These are phyloP conservation scores for Sedum album DNA, from an alignment of 164 flowering plant genomes.

Conservation along the genomic window DNA sequence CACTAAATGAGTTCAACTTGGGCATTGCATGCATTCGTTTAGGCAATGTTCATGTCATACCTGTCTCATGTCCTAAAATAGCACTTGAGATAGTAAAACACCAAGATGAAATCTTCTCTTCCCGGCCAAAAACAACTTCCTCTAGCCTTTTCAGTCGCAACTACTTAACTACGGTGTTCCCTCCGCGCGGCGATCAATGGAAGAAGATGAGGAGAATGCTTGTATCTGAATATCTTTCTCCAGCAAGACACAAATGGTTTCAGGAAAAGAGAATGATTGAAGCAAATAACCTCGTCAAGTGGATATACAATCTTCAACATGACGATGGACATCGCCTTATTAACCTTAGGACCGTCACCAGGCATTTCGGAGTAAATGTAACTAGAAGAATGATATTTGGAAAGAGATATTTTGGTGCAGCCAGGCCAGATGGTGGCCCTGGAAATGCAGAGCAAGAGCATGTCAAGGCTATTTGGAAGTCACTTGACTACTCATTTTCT, in stretches of 20 bases:
- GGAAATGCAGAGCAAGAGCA: conserved; percentile 18
- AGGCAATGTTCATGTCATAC: conserved; percentile 18
- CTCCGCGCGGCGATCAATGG: conserved; percentile 19
- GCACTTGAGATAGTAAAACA: conserved; percentile 14
- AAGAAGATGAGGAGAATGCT: conserved; percentile 22
- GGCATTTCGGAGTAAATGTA: conserved; percentile 15
- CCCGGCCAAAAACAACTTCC: conserved; percentile 14
- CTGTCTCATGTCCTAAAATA: conserved; percentile 18
- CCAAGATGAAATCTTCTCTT: conserved; percentile 14
- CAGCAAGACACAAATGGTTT: conserved; percentile 14
- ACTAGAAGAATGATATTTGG: conserved; percentile 20
- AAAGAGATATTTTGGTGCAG: conserved; percentile 14
- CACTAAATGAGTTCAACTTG: neutral
- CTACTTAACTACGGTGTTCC: conserved; percentile 11
- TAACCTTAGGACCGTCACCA: neutral
- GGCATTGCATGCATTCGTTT: conserved; percentile 16
- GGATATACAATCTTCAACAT: neutral
- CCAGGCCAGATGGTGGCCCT: conserved; percentile 15
- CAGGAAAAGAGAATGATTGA: conserved; percentile 18
- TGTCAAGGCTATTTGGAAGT: conserved; percentile 9
- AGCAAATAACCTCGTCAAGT: conserved; percentile 18
- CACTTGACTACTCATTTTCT: conserved; percentile 9
- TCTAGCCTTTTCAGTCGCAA: neutral
- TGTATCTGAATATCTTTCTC: conserved; percentile 8
- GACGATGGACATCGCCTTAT: conserved; percentile 1